Conservation (phyloP, 768 basidiomycete species). For the Daedalea quercina region DNA sequence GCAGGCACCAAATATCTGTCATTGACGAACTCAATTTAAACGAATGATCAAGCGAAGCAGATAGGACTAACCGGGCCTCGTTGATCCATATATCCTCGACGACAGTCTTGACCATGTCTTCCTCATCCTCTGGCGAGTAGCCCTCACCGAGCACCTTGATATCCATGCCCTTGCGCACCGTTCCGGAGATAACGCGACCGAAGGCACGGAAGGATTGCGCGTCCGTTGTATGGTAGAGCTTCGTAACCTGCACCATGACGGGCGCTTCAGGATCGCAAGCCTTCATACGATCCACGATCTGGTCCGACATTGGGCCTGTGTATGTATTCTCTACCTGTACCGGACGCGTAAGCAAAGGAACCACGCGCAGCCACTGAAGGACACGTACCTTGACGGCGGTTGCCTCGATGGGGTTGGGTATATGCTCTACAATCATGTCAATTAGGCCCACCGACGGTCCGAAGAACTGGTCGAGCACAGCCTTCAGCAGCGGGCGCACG, state of each 20-base stretch:
- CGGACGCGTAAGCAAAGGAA: not conserved
- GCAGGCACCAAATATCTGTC: slow-evolving; percentile 84
- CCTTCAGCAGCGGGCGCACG: slow-evolving; percentile 89
- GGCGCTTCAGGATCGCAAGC: slow-evolving; percentile 80
- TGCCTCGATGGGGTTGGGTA: slow-evolving; percentile 72
- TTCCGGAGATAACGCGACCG: slow-evolving; percentile 91
- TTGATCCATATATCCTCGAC: slow-evolving; percentile 89
- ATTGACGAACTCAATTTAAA: not conserved
- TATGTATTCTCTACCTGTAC: slow-evolving; percentile 76
- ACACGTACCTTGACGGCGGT: slow-evolving; percentile 50
- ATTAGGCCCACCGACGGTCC: slow-evolving; percentile 84
- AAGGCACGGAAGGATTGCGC: slow-evolving; percentile 96
- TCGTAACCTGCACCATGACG: slow-evolving; percentile 88
- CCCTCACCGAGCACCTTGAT: slow-evolving; percentile 98
- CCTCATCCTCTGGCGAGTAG: slow-evolving; percentile 98
- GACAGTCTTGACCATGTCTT: slow-evolving; percentile 85
- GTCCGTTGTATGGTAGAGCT: slow-evolving; percentile 94
- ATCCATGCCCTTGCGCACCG: slow-evolving; percentile 71
- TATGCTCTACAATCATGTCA: slow-evolving; percentile 85
- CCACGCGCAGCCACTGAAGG: not conserved
- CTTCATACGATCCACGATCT: slow-evolving; percentile 74
- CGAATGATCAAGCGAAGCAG: not conserved
- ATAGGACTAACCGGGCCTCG: slow-evolving; percentile 67
- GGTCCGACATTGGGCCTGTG: slow-evolving; percentile 80
- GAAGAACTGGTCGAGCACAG: slow-evolving; percentile 93